These are phyloP conservation scores for Thalassiosira hispida DNA, from an alignment of 352 stramenopile genomes.

Conservation along the genomic window DNA sequence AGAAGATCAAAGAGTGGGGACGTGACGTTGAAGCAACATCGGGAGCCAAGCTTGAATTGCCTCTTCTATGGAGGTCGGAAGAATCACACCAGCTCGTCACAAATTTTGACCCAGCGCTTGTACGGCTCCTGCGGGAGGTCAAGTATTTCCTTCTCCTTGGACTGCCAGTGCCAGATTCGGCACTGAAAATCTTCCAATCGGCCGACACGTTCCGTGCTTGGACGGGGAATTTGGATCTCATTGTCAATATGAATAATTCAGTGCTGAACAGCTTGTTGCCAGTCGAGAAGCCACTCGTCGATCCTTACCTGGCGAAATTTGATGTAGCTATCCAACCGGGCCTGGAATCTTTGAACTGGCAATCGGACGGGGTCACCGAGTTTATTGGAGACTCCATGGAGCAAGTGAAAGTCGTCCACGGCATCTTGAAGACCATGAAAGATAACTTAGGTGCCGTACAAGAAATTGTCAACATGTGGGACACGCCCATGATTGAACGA, in stretches of 20 bases:
- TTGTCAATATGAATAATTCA: slow-evolving; percentile 97
- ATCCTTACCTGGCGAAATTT: slow-evolving; percentile 95
- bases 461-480: slow-evolving; percentile 92
- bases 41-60: slow-evolving; percentile 94
- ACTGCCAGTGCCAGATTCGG: slow-evolving; percentile 93
- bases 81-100: slow-evolving; percentile 92
- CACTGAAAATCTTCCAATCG: slow-evolving; percentile 94
- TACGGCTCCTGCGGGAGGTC: slow-evolving; percentile 96
- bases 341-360: slow-evolving; percentile 96
- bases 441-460: slow-evolving; percentile 95
- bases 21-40: slow-evolving; percentile 94
- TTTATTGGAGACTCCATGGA: slow-evolving; percentile 96
- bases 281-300: slow-evolving; percentile 95
- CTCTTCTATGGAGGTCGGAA: slow-evolving; percentile 90
- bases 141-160: slow-evolving; percentile 96
- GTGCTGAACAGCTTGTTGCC: slow-evolving; percentile 95
- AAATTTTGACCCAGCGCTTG: slow-evolving; percentile 97
- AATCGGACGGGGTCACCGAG: slow-evolving; percentile 89
- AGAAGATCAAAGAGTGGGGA: slow-evolving; percentile 97
- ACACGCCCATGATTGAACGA: slow-evolving; percentile 92
- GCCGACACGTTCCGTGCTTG: slow-evolving; percentile 94
- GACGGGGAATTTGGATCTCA: slow-evolving; percentile 95
- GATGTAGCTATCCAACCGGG: slow-evolving; percentile 92
- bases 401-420: slow-evolving; percentile 90
- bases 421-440: slow-evolving; percentile 90